phyloP scores from a whole-genome alignment of 495 filamentous ascomycete genomes.

The Hypoxylon trugodes region DNA sequence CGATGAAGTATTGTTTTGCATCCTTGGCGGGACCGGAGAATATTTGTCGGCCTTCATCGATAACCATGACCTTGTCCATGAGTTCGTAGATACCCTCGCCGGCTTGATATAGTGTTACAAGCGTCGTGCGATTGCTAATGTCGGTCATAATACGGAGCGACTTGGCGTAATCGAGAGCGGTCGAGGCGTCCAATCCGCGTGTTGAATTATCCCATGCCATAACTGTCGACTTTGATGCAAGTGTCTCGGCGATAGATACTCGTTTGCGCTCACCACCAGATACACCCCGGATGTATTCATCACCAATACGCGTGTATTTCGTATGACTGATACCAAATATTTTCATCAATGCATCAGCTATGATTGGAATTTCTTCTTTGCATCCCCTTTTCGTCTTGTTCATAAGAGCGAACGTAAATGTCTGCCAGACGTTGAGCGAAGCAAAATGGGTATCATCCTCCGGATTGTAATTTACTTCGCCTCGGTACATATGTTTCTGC shows the following conservation, averaged over 20 bases:
- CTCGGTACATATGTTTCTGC: slow-evolving; percentile 73
- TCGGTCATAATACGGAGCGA: slow-evolving; percentile 85
- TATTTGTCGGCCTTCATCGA: slow-evolving; percentile 75
- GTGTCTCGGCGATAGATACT: slow-evolving; percentile 64
- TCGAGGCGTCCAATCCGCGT: slow-evolving; percentile 80
- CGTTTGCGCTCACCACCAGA: slow-evolving; percentile 70
- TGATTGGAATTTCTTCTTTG: slow-evolving; percentile 71
- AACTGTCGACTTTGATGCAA: slow-evolving; percentile 58
- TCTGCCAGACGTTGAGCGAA: slow-evolving; percentile 79
- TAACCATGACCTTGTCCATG: slow-evolving; percentile 75
- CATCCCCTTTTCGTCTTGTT: slow-evolving; percentile 83
- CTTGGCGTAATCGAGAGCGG: slow-evolving; percentile 81
- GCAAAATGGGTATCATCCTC: slow-evolving; percentile 87
- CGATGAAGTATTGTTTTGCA: slow-evolving; percentile 70
- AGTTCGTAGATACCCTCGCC: slow-evolving; percentile 84
- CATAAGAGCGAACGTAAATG: slow-evolving; percentile 80
- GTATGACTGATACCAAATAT: slow-evolving; percentile 86
- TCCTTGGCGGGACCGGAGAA: slow-evolving; percentile 69
- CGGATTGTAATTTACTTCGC: slow-evolving; percentile 83
- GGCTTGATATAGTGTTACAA: slow-evolving; percentile 86
- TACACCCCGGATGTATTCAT: slow-evolving; percentile 80
- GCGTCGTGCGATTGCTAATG: slow-evolving; percentile 78
- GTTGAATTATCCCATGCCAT: slow-evolving; percentile 77
- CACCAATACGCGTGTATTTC: slow-evolving; percentile 82
- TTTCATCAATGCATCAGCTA: slow-evolving; percentile 74